Conservation (phyloP, 495 filamentous ascomycete genomes). For the Talaromyces ruber region DNA sequence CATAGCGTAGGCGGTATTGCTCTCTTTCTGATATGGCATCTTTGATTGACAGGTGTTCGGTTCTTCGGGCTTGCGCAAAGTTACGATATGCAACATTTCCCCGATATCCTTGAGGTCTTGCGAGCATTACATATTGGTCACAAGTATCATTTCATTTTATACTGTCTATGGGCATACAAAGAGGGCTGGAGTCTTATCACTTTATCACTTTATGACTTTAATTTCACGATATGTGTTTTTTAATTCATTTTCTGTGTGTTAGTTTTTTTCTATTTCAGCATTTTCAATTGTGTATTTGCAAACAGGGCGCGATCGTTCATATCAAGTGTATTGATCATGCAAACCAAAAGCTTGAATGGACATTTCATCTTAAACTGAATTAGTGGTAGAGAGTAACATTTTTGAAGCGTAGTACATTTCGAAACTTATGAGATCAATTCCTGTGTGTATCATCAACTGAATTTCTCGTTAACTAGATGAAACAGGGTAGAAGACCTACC, state of each 20-base stretch:
- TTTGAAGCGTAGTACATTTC: no score
- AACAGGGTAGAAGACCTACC: no score
- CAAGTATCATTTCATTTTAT: not conserved
- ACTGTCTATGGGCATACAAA: constrained; percentile 2
- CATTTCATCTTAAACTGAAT: not conserved
- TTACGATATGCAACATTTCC: not conserved
- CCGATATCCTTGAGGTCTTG: constrained; percentile 3
- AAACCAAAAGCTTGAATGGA: not conserved
- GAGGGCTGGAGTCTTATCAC: not conserved
- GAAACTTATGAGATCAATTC: no score
- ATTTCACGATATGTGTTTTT: not conserved
- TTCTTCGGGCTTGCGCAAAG: not conserved
- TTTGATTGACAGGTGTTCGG: constrained; percentile 6
- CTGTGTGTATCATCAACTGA: no score
- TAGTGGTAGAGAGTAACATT: not conserved
- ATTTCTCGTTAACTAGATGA: no score
- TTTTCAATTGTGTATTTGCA: not conserved
- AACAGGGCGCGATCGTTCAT: not conserved
- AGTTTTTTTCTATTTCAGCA: not conserved
- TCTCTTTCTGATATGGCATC: constrained; percentile 3
- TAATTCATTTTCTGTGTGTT: not conserved
- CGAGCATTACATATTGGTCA: not conserved
- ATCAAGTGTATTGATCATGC: not conserved
- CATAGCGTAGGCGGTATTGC: constrained; percentile 4
- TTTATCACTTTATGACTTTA: not conserved